Base-by-base conservation (phyloP, 2,329 filamentous ascomycete species). In the Cordyceps cateniannulata region DNA sequence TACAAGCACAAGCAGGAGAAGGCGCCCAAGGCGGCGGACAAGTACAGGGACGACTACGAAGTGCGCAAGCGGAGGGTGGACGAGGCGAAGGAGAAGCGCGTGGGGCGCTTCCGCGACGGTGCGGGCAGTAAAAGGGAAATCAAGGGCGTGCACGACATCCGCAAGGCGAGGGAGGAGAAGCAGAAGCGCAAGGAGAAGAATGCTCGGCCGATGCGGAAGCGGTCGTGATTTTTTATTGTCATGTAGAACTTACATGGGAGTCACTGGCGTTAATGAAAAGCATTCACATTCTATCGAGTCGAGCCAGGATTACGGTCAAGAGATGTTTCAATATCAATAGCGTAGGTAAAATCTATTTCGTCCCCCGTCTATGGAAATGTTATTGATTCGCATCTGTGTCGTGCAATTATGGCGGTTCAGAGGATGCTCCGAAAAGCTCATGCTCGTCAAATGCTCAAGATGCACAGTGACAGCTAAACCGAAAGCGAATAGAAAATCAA, bases 1-100 rank as follows among this genome's bases (percentile, higher is more conserved):
- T 96, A 89, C 79, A 90, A 89, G 79, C 95, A 99, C 78, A 93
- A 89, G 76, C 85, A 87, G 74, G 88, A 95, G 72, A 87, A 84
- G 76, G 92, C 92, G 61, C 95, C 96, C 64, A 98, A 97, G 81
- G 86, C 91, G 68, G 92, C 95, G 8, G 95, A 99, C 79, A 93
- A 90, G 77, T 93, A 84, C 75, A 84, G 95, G 63, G 92, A 93
- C 73, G 93, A 99, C 76, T 99, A 90, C 76, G 81, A 96, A 65
- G 86, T 87, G 71, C 87, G 90, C 77, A 96, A 95, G 86, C 93
- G 93, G 86, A 87, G 91, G 70, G 88, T 95, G 20, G 85, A 86
- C 18, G 92, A 92, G 71, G 93, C 93, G 50, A 89, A 89, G 76
- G 90, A 97, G 79, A 92, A 92, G 78, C 81, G 89, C 22, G 76